phyloP scores from a whole-genome alignment of 176 grass and related monocot genomes.

The Poa pratensis region DNA sequence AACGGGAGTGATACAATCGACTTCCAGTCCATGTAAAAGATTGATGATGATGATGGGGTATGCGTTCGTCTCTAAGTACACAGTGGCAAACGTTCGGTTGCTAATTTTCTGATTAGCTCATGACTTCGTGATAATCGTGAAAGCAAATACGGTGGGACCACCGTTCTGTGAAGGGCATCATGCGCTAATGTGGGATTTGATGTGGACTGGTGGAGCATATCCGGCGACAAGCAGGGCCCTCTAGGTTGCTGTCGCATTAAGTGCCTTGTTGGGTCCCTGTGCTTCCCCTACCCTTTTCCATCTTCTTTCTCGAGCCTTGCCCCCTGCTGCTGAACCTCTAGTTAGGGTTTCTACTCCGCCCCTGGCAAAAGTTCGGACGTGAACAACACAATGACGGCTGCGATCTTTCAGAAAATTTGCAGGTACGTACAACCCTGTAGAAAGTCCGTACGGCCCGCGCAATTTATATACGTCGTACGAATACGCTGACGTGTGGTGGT shows the following conservation, averaged over 20 bases:
- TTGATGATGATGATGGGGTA: not conserved
- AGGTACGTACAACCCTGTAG: too few species aligned
- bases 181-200: conserved; percentile 78
- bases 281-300: conserved; percentile 3
- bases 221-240: conserved; percentile 58
- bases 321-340: conserved; percentile 7
- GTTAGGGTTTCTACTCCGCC: too few species aligned
- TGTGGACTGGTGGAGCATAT: conserved; percentile 79
- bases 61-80: not conserved
- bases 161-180: conserved; percentile 57
- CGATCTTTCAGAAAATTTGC: too few species aligned
- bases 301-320: not conserved
- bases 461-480: too few species aligned
- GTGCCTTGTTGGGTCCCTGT: conserved; percentile 52
- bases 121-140: not conserved
- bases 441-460: too few species aligned
- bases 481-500: too few species aligned
- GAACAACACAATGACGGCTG: too few species aligned
- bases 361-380: too few species aligned
- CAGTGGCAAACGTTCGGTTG: not conserved
- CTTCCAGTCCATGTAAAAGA: not conserved
- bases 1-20: not conserved
- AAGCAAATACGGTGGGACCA: not conserved
- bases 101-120: conserved; percentile 16
- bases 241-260: conserved; percentile 62